A percentile compares a stretch with the other conserved stretches of the same genome.
Conservation (phyloP, 2,329 filamentous ascomycete species). For the Venturia oleaginea region DNA sequence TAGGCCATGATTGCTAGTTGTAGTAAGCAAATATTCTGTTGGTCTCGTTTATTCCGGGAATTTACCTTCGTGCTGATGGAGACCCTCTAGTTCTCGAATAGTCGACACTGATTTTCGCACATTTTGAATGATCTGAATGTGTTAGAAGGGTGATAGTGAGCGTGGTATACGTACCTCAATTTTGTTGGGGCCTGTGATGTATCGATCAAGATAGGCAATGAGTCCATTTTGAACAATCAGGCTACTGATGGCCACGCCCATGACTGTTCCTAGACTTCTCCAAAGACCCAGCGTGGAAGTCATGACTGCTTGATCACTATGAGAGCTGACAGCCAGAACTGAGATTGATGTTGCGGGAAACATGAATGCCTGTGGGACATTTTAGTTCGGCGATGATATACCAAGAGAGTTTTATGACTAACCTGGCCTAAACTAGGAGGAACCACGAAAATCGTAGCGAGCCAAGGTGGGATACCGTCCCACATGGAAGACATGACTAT, state of each 20-base stretch:
- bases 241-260: slow-evolving; percentile 64
- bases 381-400: background rate
- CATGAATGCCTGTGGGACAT: slow-evolving; percentile 22
- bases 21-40: background rate
- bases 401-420: background rate
- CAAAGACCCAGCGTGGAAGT: slow-evolving; percentile 64
- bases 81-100: slow-evolving; percentile 35
- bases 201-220: slow-evolving; percentile 46
- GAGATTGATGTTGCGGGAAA: slow-evolving; percentile 35
- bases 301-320: slow-evolving; percentile 38
- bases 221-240: slow-evolving; percentile 66
- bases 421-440: slow-evolving; percentile 31
- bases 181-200: slow-evolving; percentile 52
- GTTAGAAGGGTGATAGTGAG: background rate
- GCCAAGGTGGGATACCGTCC: slow-evolving; percentile 30
- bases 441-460: slow-evolving; percentile 32
- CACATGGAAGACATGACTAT: slow-evolving; percentile 29
- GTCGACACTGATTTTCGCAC: slow-evolving; percentile 43
- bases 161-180: slow-evolving; percentile 29
- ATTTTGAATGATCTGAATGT: slow-evolving; percentile 32
- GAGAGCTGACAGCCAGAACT: slow-evolving; percentile 32
- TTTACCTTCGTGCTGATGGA: slow-evolving; percentile 40
- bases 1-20: background rate
- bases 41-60: background rate
- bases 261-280: slow-evolving; percentile 60